These are phyloP conservation scores for Suillus luteus DNA, from an alignment of 768 basidiomycete species.

Conservation along the genomic window DNA sequence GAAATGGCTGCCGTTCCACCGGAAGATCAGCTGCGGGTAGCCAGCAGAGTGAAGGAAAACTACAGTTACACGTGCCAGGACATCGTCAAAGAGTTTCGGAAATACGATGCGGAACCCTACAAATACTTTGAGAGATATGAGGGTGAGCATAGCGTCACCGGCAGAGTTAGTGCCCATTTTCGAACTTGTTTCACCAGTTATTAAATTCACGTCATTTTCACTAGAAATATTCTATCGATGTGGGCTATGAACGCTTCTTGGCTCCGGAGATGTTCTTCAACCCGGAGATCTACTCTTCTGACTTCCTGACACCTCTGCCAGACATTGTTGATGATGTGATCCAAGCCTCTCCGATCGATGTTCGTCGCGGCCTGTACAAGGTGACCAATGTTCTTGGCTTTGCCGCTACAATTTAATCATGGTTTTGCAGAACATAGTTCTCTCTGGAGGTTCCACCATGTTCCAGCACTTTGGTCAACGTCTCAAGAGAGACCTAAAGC, in stretches of 20 bases:
- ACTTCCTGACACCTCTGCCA: slow-evolving; percentile 95
- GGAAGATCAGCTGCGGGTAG: slow-evolving; percentile 91
- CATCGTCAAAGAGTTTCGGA: slow-evolving; percentile 97
- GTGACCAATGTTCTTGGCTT: slow-evolving; percentile 38
- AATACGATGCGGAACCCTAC: slow-evolving; percentile 94
- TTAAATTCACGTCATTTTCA: slow-evolving; percentile 2
- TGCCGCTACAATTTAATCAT: neutral
- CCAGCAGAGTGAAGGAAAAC: slow-evolving; percentile 95
- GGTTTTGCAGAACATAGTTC: slow-evolving; percentile 82
- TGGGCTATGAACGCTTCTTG: slow-evolving; percentile 98
- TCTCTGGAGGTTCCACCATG: slow-evolving; percentile 98
- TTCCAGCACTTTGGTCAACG: slow-evolving; percentile 98
- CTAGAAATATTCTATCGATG: slow-evolving; percentile 91
- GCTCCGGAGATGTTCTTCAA: slow-evolving; percentile 99
- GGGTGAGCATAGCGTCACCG: slow-evolving; percentile 91
- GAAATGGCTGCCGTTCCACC: slow-evolving; percentile 90
- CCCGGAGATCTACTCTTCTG: slow-evolving; percentile 96
- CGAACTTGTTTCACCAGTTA: neutral
- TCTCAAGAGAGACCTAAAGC: slow-evolving; percentile 93
- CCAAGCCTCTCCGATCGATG: slow-evolving; percentile 94
- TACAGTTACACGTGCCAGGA: slow-evolving; percentile 99
- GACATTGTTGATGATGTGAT: slow-evolving; percentile 97
- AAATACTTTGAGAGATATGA: slow-evolving; percentile 94
- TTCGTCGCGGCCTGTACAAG: slow-evolving; percentile 95
- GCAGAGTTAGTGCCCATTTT: slow-evolving; percentile 58